Conservation (phyloP, 2,329 filamentous ascomycete species). For the Exophiala lecanii-corni region DNA sequence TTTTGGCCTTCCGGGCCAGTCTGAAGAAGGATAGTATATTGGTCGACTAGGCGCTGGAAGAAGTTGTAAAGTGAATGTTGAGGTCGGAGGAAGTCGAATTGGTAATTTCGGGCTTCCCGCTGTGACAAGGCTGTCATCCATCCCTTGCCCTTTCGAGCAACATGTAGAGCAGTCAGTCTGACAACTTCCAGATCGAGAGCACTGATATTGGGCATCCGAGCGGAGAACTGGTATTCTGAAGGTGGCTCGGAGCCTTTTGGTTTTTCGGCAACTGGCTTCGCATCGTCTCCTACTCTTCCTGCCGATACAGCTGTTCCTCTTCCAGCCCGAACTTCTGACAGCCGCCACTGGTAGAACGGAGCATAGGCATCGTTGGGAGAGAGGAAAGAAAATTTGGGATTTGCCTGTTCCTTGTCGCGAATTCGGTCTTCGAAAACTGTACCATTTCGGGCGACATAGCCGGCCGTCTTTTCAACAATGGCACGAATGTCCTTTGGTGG, state of each 20-base stretch:
- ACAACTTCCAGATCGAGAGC: conserved; percentile 78
- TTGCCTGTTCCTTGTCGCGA: conserved; percentile 74
- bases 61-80: conserved; percentile 96
- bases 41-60: conserved; percentile 86
- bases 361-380: conserved; percentile 76
- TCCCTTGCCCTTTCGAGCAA: conserved; percentile 84
- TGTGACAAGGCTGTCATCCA: conserved; percentile 90
- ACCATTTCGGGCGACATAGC: conserved; percentile 72
- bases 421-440: conserved; percentile 74
- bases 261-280: conserved; percentile 55
- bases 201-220: conserved; percentile 94
- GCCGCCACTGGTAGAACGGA: conserved; percentile 83
- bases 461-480: conserved; percentile 89
- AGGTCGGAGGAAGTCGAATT: conserved; percentile 92
- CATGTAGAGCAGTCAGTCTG: conserved; percentile 79
- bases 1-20: conserved; percentile 65
- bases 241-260: conserved; percentile 80
- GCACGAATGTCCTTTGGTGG: conserved; percentile 79
- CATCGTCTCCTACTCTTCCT: conserved; percentile 62
- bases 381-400: conserved; percentile 90
- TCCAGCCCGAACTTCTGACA: conserved; percentile 78
- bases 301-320: conserved; percentile 74
- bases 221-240: conserved; percentile 84
- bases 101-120: conserved; percentile 81
- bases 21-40: conserved; percentile 77